These are phyloP conservation scores for Trametes cinnabarina DNA, from an alignment of 768 basidiomycete genomes.

Conservation along the genomic window DNA sequence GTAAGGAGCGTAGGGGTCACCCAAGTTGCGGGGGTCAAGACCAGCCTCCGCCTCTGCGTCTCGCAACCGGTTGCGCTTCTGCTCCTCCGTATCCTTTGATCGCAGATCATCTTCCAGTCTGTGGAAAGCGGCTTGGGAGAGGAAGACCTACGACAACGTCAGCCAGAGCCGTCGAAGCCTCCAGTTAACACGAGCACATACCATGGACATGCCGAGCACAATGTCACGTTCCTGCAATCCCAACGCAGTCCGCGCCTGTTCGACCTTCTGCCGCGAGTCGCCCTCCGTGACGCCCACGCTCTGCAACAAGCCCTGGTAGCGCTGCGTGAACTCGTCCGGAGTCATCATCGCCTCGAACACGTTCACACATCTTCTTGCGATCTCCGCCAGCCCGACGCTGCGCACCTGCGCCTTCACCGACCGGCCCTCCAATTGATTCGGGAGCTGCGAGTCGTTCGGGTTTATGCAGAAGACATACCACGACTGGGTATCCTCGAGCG, in stretches of 20 bases:
- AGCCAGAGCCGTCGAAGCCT: not conserved
- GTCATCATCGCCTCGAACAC: constrained; percentile 85
- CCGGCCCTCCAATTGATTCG: constrained; percentile 90
- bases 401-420: constrained; percentile 91
- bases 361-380: constrained; percentile 62
- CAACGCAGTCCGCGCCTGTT: constrained; percentile 55
- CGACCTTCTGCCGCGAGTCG: constrained; percentile 55
- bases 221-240: constrained; percentile 67
- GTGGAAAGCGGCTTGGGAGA: constrained; percentile 85
- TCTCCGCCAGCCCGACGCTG: constrained; percentile 73
- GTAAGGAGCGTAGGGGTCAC: constrained; percentile 82
- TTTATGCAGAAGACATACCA: constrained; percentile 94
- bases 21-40: constrained; percentile 52
- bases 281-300: constrained; percentile 59
- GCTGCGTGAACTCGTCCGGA: constrained; percentile 78
- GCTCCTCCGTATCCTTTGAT: constrained; percentile 80
- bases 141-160: constrained; percentile 63
- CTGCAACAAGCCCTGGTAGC: constrained; percentile 71
- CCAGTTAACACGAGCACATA: constrained; percentile 33
- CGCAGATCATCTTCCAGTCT: constrained; percentile 85
- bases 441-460: constrained; percentile 93
- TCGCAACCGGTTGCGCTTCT: constrained; percentile 73
- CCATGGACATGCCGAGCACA: constrained; percentile 82
- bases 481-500: constrained; percentile 82
- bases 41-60: constrained; percentile 69